Evolutionary conservation across 176 grass and related monocot genomes (phyloP), one percentile per base, ranked within the genome.

Genomic region (Aegilops umbellulata): DNA sequence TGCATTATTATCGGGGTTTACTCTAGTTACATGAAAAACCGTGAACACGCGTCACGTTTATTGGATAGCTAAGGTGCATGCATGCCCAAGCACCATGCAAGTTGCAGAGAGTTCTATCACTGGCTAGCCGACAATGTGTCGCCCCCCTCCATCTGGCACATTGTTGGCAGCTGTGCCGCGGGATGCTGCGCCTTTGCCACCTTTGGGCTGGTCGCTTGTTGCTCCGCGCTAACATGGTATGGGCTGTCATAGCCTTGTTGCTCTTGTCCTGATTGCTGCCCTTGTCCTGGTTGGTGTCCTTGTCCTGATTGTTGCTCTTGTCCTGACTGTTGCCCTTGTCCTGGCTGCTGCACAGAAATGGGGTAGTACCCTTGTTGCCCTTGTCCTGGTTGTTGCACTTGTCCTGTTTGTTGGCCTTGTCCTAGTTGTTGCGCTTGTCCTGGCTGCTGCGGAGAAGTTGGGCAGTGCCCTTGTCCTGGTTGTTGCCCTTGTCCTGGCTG

Each of bases 141-240:
- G 22, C 80, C 31, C 20, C 65, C 30, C 14, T 83, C 80, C 2
- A 83, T 34, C 47, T 8, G 49, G 9, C 80, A 83, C 47, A 83
- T 36, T 32, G 15, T 15, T 1, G 80, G 65, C 22, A 82, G 80
- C 46, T 30, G 80, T 8, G 65, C 31, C 14, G 14, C 29, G 31
- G 58, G 6, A 15, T 82, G 80, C n/a, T 49, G 12, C 47, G 32
- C 80, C 66, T 35, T 82, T 10, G 19, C 49, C 27, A 71, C 30
- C 47, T 1, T 10, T 49, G 26, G 47, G n/a, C 65, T 22, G 47
- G 65, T 16, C 0, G 0, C 0, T 44, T 22, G 78, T 16, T 65
- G 58, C 23, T 46, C 23, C 15, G 23, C 12, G 36, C 60, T 60
- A 17, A 30, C 9, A 51, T 51, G 47, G 47, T 16, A 51, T 51